A percentile compares a stretch with the other conserved stretches of the same genome.
These are phyloP conservation scores for Sclerotiophoma versabilis DNA, from an alignment of 2,329 filamentous ascomycete species.

Conservation along the genomic window DNA sequence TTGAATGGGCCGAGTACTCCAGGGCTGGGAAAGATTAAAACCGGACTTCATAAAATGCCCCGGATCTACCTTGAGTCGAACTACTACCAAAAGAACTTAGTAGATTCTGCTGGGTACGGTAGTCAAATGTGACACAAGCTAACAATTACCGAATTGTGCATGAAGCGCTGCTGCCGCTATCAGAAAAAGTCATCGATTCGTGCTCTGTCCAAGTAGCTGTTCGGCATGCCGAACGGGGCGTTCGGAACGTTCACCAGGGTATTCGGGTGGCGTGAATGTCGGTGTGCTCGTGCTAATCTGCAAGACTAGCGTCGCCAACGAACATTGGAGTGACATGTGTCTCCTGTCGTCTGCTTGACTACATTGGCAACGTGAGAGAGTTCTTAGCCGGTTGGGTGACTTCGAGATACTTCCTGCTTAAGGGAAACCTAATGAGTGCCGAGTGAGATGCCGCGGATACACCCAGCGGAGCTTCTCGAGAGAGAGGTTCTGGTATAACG, in stretches of 20 bases:
- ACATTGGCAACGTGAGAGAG: not conserved
- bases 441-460: not conserved
- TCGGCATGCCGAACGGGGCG: conserved; percentile 33
- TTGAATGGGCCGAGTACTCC: too few species aligned
- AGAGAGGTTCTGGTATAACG: not conserved
- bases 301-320: conserved; percentile 15
- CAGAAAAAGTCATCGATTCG: conserved; percentile 2
- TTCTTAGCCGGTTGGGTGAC: not conserved
- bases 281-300: conserved; percentile 25
- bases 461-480: not conserved
- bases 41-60: not conserved
- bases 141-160: conserved; percentile 13
- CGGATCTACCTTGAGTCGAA: not conserved
- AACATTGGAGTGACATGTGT: conserved; percentile 10
- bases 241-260: conserved; percentile 10
- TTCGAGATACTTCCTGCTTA: not conserved
- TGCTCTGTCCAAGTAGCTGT: conserved; percentile 2
- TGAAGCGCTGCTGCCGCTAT: conserved; percentile 27
- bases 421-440: not conserved
- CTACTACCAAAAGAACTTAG: not conserved
- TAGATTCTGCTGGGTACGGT: not conserved
- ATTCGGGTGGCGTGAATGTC: conserved; percentile 28
- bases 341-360: not conserved
- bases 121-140: conserved; percentile 1
- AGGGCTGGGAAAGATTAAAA: too few species aligned